Conservation (phyloP, 2,329 filamentous ascomycete genomes). For the Colletotrichum sp. region DNA sequence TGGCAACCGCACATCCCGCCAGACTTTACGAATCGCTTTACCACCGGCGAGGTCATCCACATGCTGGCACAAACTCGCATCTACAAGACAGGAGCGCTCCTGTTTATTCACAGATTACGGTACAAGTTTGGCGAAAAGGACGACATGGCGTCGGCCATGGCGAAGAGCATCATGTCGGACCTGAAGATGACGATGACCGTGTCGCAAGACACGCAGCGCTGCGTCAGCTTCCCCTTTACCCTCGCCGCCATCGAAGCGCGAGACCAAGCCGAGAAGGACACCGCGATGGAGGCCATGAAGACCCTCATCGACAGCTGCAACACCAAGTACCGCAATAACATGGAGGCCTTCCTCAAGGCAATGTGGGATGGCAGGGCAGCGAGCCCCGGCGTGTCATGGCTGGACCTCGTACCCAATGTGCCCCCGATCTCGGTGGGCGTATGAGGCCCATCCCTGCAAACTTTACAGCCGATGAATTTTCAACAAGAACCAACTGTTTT, state of each 20-base stretch:
- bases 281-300: background rate
- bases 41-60: conserved; percentile 26
- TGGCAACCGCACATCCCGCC: conserved; percentile 28
- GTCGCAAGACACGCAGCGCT: conserved; percentile 22
- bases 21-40: conserved; percentile 23
- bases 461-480: background rate
- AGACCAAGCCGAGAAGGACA: conserved; percentile 6
- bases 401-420: background rate
- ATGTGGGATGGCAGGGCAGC: conserved; percentile 5
- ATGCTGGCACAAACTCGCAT: conserved; percentile 32
- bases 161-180: conserved; percentile 26
- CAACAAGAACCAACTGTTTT: background rate
- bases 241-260: conserved; percentile 29
- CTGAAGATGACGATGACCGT: conserved; percentile 23
- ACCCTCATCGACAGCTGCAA: conserved; percentile 18
- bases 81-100: conserved; percentile 24
- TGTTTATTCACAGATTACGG: conserved; percentile 28
- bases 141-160: conserved; percentile 22
- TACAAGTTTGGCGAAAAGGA: conserved; percentile 24
- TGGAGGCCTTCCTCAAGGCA: background rate
- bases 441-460: background rate
- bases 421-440: conserved; percentile 14
- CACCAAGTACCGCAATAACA: background rate
- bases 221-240: conserved; percentile 25
- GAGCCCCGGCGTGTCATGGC: conserved; percentile 10